Evolutionary conservation across 768 basidiomycete species (phyloP).

Genomic region (Infundibulicybe gibba): DNA sequence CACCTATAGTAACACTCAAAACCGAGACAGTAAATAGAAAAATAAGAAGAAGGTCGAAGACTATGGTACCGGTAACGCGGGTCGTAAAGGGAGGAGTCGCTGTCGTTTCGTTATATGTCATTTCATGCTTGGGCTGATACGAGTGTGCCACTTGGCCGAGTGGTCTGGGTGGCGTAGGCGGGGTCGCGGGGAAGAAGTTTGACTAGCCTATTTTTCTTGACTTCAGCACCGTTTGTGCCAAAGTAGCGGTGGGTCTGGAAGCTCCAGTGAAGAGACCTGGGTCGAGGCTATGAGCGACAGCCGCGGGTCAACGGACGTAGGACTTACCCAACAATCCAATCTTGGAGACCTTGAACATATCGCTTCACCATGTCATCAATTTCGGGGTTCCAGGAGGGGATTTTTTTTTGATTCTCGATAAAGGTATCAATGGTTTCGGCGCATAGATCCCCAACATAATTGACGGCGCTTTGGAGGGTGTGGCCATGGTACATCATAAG

Average conservation of each 20-base stretch:
- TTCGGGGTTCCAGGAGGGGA: constrained; percentile 64
- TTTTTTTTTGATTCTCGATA: constrained; percentile 34
- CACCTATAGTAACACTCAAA: too few species aligned
- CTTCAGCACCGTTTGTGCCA: constrained; percentile 47
- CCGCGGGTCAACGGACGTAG: background rate
- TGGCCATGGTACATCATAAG: constrained; percentile 60
- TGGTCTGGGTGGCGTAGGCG: background rate
- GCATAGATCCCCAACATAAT: constrained; percentile 63
- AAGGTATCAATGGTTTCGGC: constrained; percentile 51
- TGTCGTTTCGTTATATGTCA: too few species aligned
- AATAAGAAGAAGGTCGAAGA: background rate
- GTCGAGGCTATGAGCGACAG: constrained; percentile 2
- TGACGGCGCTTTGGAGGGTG: constrained; percentile 57
- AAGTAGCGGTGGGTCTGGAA: constrained; percentile 71
- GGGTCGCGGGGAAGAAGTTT: constrained; percentile 38
- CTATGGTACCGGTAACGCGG: background rate
- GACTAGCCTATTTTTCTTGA: constrained; percentile 53
- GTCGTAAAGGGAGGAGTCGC: background rate
- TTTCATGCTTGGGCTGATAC: too few species aligned
- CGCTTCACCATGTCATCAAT: constrained; percentile 53
- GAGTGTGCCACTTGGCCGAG: too few species aligned
- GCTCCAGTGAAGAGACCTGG: constrained; percentile 64
- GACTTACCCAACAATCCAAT: constrained; percentile 65
- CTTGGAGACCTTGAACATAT: constrained; percentile 61
- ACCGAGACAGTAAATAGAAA: background rate